These are phyloP conservation scores for Chamaenerion angustifolium DNA, from an alignment of 345 rosid genomes.

Conservation along the genomic window DNA sequence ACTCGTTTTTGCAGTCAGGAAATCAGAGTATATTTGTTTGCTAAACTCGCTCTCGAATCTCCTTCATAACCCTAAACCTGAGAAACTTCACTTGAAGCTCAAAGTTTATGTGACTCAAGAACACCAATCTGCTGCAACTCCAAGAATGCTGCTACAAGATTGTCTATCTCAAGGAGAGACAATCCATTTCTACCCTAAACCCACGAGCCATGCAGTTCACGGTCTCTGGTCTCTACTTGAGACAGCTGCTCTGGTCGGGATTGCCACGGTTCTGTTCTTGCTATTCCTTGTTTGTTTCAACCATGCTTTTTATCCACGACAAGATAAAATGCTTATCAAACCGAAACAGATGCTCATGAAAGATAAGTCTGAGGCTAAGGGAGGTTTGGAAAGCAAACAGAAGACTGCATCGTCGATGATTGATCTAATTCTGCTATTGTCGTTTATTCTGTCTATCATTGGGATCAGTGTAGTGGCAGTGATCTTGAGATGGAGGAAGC, in stretches of 20 bases:
- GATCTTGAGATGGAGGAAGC: conserved; percentile 44
- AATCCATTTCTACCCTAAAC: conserved; percentile 26
- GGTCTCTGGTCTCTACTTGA: conserved; percentile 32
- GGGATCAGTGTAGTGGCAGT: conserved; percentile 25
- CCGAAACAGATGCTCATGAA: not conserved
- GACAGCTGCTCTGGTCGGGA: conserved; percentile 30
- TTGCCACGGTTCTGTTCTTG: conserved; percentile 31
- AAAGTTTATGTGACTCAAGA: conserved; percentile 60
- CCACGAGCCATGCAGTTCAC: conserved; percentile 26
- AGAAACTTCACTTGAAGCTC: conserved; percentile 30
- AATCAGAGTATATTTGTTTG: conserved; percentile 40
- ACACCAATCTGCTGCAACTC: conserved; percentile 17
- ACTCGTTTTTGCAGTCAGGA: conserved; percentile 44
- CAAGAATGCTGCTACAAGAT: conserved; percentile 29
- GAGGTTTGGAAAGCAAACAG: conserved; percentile 16
- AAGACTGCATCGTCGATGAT: conserved; percentile 55
- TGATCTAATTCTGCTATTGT: conserved; percentile 40
- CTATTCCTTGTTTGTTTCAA: conserved; percentile 35
- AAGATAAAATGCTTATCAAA: conserved; percentile 21
- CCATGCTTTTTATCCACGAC: conserved; percentile 26
- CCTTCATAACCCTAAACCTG: conserved; percentile 24
- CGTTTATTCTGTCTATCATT: conserved; percentile 35
- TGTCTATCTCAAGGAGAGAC: conserved; percentile 27
- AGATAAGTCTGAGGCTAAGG: conserved; percentile 3
- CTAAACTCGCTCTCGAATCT: conserved; percentile 39